Base-by-base conservation (phyloP, 1,139 yeast species). In the Geotrichum macrosporum region DNA sequence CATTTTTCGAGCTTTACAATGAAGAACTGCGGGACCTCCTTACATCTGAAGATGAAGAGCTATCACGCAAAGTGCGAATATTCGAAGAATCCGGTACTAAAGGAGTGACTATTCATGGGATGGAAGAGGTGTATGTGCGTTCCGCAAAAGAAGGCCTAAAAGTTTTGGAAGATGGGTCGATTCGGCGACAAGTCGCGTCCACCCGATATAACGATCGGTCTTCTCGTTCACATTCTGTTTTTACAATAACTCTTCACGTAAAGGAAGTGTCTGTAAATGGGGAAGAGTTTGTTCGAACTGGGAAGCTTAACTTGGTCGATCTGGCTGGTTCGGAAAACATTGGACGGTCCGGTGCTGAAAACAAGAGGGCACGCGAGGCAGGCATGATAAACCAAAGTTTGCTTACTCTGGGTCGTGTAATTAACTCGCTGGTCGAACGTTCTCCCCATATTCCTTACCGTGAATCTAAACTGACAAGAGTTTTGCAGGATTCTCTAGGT, bases 321-420 rank as follows among this genome's bases (percentile, higher is more conserved):
- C 71, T 88, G 53, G 96, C 96, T 0, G 96, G 96, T 0, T 83
- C 94, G 16, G 94, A 84, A 61, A 85, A 86, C 59, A 80, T 87
- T 43, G 77, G 72, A 51, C 70, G 86, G 49, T 83, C 94, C 0
- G 95, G 95, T 1, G 92, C 94, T 0, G 77, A 73, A 47, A 79
- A 81, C 60, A 80, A 77, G 59, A 71, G 94, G 30, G 94, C 95
- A 0, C 78, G 85, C 55, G 95, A 86, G 63, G 95, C 95, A 2
- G 95, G 95, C 1, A 77, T 82, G 58, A 88, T 88, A 46, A 88
- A 88, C 63, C 94, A 86, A 63, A 81, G 92, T 53, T 71, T 88
- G 48, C 67, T 87, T 32, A 82, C 95, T 0, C 72, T 88, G 41
- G 96, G 96, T 0, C 69, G 95, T 47, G 95, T 88, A 1, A 87